Conservation (phyloP, 140 eudicot species). For the Senecio squalidus region DNA sequence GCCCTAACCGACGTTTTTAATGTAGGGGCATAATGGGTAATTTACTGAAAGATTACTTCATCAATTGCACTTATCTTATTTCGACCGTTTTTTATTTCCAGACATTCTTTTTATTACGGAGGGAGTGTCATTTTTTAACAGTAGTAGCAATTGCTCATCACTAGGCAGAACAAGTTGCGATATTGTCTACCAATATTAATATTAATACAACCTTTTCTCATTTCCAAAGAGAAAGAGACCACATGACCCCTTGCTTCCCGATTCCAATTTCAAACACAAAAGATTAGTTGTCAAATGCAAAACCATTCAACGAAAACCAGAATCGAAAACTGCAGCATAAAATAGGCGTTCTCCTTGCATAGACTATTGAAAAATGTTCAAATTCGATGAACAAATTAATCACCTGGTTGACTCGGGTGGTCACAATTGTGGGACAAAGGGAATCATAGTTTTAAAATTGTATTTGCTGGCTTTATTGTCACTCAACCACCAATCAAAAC, state of each 20-base stretch:
- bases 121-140: too few species aligned
- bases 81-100: too few species aligned
- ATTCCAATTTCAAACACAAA: conserved; percentile 11
- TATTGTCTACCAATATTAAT: not conserved
- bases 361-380: conserved; percentile 10
- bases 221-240: not conserved
- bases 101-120: too few species aligned
- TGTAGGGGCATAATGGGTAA: too few species aligned
- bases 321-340: not conserved
- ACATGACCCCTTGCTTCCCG: conserved; percentile 27
- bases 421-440: conserved; percentile 23
- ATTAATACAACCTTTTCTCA: not conserved
- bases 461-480: conserved; percentile 38
- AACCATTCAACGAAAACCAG: conserved; percentile 23
- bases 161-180: conserved; percentile 13
- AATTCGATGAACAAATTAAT: not conserved
- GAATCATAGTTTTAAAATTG: conserved; percentile 28
- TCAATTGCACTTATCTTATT: too few species aligned
- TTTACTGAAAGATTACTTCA: too few species aligned
- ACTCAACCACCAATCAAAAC: conserved; percentile 29
- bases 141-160: not conserved
- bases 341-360: conserved; percentile 9
- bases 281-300: conserved; percentile 7
- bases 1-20: too few species aligned
- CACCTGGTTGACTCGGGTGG: conserved; percentile 20